Percentiles rank a stretch among this genome's conserved stretches.
Evolutionary conservation across 352 stramenopile genomes (phyloP).

Genomic region (Plasmopara viticola): DNA sequence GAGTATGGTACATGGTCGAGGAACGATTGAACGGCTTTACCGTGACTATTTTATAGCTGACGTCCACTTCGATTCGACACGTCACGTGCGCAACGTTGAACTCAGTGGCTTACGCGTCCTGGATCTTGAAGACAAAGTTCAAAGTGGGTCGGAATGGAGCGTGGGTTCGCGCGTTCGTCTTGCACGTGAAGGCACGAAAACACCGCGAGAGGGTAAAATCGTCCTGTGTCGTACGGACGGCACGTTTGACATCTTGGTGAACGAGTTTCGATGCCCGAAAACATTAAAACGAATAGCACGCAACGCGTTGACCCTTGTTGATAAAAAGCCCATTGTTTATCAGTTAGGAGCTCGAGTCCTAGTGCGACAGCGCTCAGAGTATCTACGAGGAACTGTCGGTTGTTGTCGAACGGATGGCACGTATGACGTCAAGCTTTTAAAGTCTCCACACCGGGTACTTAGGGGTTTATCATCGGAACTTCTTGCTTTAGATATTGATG

Average conservation of each 20-base stretch:
- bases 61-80: background rate
- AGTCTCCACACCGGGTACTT: constrained; percentile 22
- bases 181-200: constrained; percentile 45
- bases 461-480: constrained; percentile 34
- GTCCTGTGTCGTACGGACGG: constrained; percentile 43
- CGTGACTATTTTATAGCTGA: constrained; percentile 53
- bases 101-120: constrained; percentile 34
- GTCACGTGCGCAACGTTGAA: constrained; percentile 49
- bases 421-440: constrained; percentile 44
- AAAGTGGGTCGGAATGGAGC: constrained; percentile 12
- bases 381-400: constrained; percentile 38
- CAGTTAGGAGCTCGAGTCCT: constrained; percentile 35
- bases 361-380: constrained; percentile 48
- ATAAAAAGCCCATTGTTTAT: constrained; percentile 31
- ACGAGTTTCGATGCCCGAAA: constrained; percentile 42
- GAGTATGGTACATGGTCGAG: constrained; percentile 26
- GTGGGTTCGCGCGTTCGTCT: constrained; percentile 33
- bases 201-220: constrained; percentile 43
- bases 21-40: constrained; percentile 59
- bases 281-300: constrained; percentile 33
- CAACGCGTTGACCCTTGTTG: constrained; percentile 13
- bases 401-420: constrained; percentile 38
- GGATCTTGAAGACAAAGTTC: constrained; percentile 14
- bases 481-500: constrained; percentile 37
- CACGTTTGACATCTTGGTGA: constrained; percentile 54